Base-by-base conservation (phyloP, 1,139 yeast genomes). In the Yamadazyma trypodendri region DNA sequence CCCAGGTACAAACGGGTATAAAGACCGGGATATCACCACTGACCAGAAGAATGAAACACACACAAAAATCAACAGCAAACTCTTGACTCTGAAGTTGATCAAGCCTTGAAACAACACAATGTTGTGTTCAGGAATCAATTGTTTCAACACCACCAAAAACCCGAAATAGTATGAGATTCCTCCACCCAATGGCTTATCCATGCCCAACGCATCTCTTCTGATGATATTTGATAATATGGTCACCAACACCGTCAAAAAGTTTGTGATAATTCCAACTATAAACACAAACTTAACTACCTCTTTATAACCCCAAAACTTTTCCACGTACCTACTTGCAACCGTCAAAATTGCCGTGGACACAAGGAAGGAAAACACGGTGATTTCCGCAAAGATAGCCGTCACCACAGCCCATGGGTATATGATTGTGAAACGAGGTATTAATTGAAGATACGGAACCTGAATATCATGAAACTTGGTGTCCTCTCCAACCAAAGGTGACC, bases 111-210 rank as follows among this genome's bases (percentile, higher is more conserved):
- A 79, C 29, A 89, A 62, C 20, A 78, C 77, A 39, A 88, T 74
- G 39, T 87, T 81, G 54, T 88, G 95, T 56, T 90, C 97, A 5
- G 97, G 97, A 23, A 86, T 79, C 49, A 87, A 68, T 60, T 90
- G 97, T 60, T 88, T 89, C 56, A 88, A 78, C 7, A 89, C 94
- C 24, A 90, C 95, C 41, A 89, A 64, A 49, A 86, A 84, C 3
- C 88, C 92, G 54, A 86, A 68, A 45, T 84, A 71, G 42, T 87
- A 65, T 1, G 88, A 80, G 30, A 80, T 74, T 15, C 88, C 81
- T 0, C 96, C 97, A 39, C 86, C 85, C 36, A 83, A 62, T 4
- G 84, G 76, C 38, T 58, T 58, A 40, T 63, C 64, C 68, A 72
- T 68, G 0, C 69, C 67, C 9, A 46, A 46, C 4, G 61, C 63